Conservation (phyloP, 1,139 yeast genomes). For the Kurtzmaniella quercitrusa region DNA sequence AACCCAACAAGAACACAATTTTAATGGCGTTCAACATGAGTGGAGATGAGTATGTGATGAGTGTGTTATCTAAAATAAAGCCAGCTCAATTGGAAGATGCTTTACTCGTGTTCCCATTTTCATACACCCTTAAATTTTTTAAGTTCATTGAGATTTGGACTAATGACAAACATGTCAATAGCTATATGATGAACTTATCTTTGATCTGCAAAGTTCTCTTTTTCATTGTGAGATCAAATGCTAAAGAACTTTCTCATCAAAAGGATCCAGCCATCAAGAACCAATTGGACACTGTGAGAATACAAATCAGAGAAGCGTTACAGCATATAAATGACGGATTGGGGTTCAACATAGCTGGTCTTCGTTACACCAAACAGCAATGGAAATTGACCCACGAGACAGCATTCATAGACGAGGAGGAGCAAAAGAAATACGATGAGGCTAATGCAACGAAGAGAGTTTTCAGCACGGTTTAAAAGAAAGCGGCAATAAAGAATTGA, state of each 20-base stretch:
- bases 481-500: neutral
- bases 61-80: slow-evolving; percentile 62
- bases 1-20: slow-evolving; percentile 67
- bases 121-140: slow-evolving; percentile 69
- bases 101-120: slow-evolving; percentile 82
- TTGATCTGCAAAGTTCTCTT: slow-evolving; percentile 71
- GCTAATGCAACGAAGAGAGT: slow-evolving; percentile 65
- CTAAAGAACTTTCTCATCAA: slow-evolving; percentile 69
- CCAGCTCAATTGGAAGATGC: slow-evolving; percentile 93
- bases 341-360: slow-evolving; percentile 87
- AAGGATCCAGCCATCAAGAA: slow-evolving; percentile 58
- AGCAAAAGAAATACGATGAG: slow-evolving; percentile 52
- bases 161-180: slow-evolving; percentile 36
- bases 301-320: slow-evolving; percentile 53
- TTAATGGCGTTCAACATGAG: slow-evolving; percentile 64
- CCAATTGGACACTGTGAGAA: slow-evolving; percentile 57
- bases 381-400: slow-evolving; percentile 76
- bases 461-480: slow-evolving; percentile 36
- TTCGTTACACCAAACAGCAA: slow-evolving; percentile 66
- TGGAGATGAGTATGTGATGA: slow-evolving; percentile 79
- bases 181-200: slow-evolving; percentile 49
- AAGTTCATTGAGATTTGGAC: slow-evolving; percentile 78
- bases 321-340: slow-evolving; percentile 51
- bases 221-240: slow-evolving; percentile 68
- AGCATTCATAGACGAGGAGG: slow-evolving; percentile 71